Base-by-base conservation (phyloP, 2,329 filamentous ascomycete species). In the Samsoniella hepiali region DNA sequence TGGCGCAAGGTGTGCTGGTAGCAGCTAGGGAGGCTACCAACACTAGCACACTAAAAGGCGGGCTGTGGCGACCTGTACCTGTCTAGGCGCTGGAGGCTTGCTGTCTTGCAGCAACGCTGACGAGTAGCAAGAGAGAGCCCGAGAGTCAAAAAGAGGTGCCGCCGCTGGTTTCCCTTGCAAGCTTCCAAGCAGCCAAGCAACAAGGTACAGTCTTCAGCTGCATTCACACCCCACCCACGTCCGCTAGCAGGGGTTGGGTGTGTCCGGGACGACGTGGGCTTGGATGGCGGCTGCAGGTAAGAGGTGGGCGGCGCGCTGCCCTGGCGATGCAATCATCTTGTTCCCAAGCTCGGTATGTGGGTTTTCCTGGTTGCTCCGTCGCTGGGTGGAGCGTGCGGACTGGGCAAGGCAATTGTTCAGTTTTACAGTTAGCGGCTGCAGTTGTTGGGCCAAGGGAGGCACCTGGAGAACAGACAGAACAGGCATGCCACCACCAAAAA, bases 121-220 rank as follows among this genome's bases (percentile, higher is more conserved):
- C 40, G 13, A 45, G 54, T 57, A 15, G 32, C 40, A 36, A 32
- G 53, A 11, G 11, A 31, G 5, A 47, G 34, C 34, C 34, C 34
- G 34, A 40, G 27, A 49, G 27, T 49, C 45, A 29, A 31, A 49
- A 29, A 51, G 27, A 22, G 22, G 22, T 22, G 22, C 34, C 49
- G 45, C 31, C 27, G 13, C 11, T 15, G 11, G 10, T 27, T 50
- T 31, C 27, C 49, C 49, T 15, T 32, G 38, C 11, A 40, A 40
- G 11, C 38, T 15, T 40, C 11, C 29, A 36, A 49, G 9, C 45
- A 49, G 8, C 47, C 47, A 27, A 11, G 29, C 22, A 15, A 40
- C 38, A 57, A 58, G 58, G 36, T 38, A 22, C 27, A 31, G 38
- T 53, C 58, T 61, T 61, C 58, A 61, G 58, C 57, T 61, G 47